Evolutionary conservation across 352 stramenopile species (phyloP).

Genomic region (Sclerospora graminicola): DNA sequence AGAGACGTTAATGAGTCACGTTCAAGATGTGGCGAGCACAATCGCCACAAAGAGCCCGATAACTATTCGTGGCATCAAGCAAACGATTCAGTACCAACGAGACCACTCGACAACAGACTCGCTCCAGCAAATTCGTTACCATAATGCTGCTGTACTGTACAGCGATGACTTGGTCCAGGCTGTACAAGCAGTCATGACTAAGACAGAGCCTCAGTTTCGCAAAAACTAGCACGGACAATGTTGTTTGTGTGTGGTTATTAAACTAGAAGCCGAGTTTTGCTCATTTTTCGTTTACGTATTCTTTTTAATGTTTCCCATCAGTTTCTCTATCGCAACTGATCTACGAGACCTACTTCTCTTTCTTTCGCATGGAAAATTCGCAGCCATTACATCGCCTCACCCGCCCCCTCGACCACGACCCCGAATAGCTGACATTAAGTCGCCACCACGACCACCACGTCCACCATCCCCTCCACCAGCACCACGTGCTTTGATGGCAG

Average conservation of each 20-base stretch:
- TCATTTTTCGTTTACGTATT: too few relatives aligned
- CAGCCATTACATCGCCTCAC: conserved; percentile 39
- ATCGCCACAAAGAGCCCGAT: conserved; percentile 83
- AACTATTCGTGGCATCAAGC: conserved; percentile 80
- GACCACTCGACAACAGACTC: conserved; percentile 76
- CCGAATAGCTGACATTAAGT: too few relatives aligned
- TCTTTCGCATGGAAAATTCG: conserved; percentile 62
- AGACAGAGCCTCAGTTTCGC: conserved; percentile 52
- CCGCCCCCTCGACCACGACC: conserved; percentile 18
- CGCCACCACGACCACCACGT: too few relatives aligned
- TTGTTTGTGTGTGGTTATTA: too few relatives aligned
- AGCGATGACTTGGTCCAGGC: conserved; percentile 76
- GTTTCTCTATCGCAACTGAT: conserved; percentile 19
- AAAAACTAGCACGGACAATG: conserved; percentile 36
- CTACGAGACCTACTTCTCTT: conserved; percentile 18
- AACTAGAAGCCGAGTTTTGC: too few relatives aligned
- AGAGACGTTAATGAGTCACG: conserved; percentile 48
- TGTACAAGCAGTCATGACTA: conserved; percentile 61
- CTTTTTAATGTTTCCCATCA: too few relatives aligned
- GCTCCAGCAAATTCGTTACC: conserved; percentile 71
- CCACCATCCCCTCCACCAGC: too few relatives aligned
- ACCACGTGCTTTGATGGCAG: conserved; percentile 44
- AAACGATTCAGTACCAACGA: conserved; percentile 80
- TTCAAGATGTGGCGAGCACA: conserved; percentile 31
- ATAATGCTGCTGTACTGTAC: conserved; percentile 78